Evolutionary conservation across 2,329 filamentous ascomycete species (phyloP), one percentile per base, ranked within the genome.

Genomic region (Blastomyces emzantsi): DNA sequence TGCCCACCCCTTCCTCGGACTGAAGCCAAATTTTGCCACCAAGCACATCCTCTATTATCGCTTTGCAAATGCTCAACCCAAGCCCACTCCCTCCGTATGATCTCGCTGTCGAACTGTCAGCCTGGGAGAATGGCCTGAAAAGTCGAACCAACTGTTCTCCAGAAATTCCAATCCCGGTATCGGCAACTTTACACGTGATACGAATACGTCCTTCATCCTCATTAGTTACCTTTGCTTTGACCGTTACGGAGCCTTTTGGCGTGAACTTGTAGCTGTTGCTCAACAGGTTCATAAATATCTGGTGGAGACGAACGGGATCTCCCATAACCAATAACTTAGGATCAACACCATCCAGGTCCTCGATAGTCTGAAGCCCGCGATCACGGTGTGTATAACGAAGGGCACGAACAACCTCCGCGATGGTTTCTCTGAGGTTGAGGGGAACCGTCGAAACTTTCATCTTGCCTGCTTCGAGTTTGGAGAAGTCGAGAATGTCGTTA

Each of bases 251-350:
- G 0, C 92, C 92, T 64, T 88, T 84, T 64, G 92, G 89, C 0
- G 92, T 97, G 73, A 97, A 97, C 73, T 97, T 97, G 75, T 96
- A 88, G 71, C 90, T 93, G 78, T 97, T 97, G 66, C 89, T 90
- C 54, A 97, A 89, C 33, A 97, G 82, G 71, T 97, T 97, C 78
- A 80, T 80, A 68, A 79, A 79, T 33, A 96, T 92, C 70, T 96
- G 92, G 58, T 92, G 85, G 41, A 96, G 80, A 45, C 91, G 84
- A 13, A 91, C 90, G 9, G 91, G 90, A 70, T 96, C 92, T 17
- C 92, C 92, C 70, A 96, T 86, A 3, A 96, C 90, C 57, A 92
- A 73, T 36, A 85, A 75, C 58, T 84, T 78, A 2, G 81, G 77
- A 60, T 85, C 81, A 5, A 87, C 76, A 43, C 70, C 72, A 28